Conservation (phyloP, 106 monocot species). For the Ottelia alismoides region DNA sequence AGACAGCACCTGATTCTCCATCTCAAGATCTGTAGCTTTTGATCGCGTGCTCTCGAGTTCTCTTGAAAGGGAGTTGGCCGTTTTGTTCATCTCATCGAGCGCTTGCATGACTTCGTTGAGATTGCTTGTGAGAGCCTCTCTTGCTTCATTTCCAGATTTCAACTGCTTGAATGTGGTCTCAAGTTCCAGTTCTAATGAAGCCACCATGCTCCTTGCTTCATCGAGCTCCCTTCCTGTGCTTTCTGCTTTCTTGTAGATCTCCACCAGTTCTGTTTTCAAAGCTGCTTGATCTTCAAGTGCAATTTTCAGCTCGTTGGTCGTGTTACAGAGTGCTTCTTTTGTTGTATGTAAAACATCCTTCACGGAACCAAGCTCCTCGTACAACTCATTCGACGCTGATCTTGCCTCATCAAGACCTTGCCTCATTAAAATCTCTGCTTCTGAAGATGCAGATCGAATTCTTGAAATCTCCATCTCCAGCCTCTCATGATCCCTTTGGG, state of each 20-base stretch:
- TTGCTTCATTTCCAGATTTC: slow-evolving; percentile 39
- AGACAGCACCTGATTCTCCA: slow-evolving; percentile 68
- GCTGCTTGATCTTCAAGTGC: slow-evolving; percentile 32
- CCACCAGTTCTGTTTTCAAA: slow-evolving; percentile 59
- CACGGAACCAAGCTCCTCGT: slow-evolving; percentile 41
- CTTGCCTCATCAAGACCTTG: slow-evolving; percentile 44
- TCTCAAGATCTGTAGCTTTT: slow-evolving; percentile 37
- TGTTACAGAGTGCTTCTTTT: slow-evolving; percentile 29
- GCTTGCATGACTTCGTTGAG: slow-evolving; percentile 65
- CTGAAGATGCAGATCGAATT: slow-evolving; percentile 28
- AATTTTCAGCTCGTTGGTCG: slow-evolving; percentile 37
- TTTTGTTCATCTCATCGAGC: slow-evolving; percentile 64
- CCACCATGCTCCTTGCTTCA: slow-evolving; percentile 48
- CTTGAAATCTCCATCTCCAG: slow-evolving; percentile 21
- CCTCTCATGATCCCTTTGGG: slow-evolving; percentile 15
- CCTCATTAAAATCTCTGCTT: slow-evolving; percentile 26
- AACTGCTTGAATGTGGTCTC: slow-evolving; percentile 40
- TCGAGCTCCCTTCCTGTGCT: slow-evolving; percentile 26
- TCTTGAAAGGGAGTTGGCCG: slow-evolving; percentile 38
- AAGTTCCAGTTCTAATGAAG: slow-evolving; percentile 43
- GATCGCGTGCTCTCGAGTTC: slow-evolving; percentile 54
- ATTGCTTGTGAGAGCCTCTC: slow-evolving; percentile 41
- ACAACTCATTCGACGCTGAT: slow-evolving; percentile 29
- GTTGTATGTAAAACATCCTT: slow-evolving; percentile 31
- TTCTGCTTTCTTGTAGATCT: slow-evolving; percentile 41